These are phyloP conservation scores for Coelastrella sp. DNA, from an alignment of 139 green algal species.

Conservation along the genomic window DNA sequence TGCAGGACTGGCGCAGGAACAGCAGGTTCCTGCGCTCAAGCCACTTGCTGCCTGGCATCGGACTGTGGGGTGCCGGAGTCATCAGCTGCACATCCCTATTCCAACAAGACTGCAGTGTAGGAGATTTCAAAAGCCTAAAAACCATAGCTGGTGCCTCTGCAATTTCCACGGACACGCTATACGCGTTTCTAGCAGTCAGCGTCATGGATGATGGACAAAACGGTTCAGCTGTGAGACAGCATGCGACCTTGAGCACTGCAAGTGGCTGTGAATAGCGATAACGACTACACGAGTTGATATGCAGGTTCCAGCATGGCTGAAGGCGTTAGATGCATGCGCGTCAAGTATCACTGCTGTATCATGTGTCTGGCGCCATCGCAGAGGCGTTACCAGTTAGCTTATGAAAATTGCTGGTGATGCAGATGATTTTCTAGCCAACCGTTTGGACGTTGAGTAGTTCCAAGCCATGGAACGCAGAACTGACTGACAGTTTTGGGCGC, in stretches of 20 bases:
- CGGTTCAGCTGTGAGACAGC: background rate
- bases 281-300: too few species aligned
- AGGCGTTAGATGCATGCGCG: too few species aligned
- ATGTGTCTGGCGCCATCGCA: too few species aligned
- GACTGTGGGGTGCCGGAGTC: background rate
- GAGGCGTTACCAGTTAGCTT: too few species aligned
- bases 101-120: conserved; percentile 8
- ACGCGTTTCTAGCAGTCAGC: background rate
- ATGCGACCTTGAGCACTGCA: background rate
- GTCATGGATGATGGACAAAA: background rate
- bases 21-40: background rate
- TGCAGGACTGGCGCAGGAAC: background rate
- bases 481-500: too few species aligned
- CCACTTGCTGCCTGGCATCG: background rate
- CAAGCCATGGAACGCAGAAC: too few species aligned
- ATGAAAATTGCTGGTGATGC: too few species aligned
- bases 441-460: too few species aligned
- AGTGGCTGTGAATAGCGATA: background rate
- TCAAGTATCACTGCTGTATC: too few species aligned
- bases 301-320: too few species aligned
- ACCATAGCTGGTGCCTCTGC: background rate
- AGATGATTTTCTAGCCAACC: too few species aligned
- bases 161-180: background rate
- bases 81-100: background rate
- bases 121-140: background rate